Base-by-base conservation (phyloP, 2,329 filamentous ascomycete species). In the Aspergillus luchuensis region DNA sequence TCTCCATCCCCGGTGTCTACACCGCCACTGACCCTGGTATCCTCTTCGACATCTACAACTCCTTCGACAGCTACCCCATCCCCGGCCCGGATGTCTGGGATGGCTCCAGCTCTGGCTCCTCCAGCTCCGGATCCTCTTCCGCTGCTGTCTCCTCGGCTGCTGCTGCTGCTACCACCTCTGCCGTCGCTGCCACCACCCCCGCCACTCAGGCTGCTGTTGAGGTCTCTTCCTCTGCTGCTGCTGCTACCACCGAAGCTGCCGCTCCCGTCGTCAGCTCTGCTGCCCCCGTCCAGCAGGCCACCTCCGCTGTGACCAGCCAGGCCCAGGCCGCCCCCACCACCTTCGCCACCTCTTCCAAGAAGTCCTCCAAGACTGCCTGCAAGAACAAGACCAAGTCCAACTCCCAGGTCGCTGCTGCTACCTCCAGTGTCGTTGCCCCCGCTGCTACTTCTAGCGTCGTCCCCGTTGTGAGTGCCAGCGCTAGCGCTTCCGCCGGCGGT, bases 51-150 rank as follows among this genome's bases (percentile, higher is more conserved):
- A 53, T 68, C 33, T 68, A 68, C 64, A 38, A 15, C 57, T 17
- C 43, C n/a, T 66, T 67, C 58, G 49, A 56, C 39, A 62, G 55
- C 61, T 68, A 68, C 57, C 59, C 63, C 21, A 67, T 68, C 45
- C 66, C 66, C 45, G 66, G 66, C 58, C 66, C 66, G 36, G 61
- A 58, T 36, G 63, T 68, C 63, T 68, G 66, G 66, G 60, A 66
- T 51, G 66, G 66, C 25, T 25, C 61, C n/a, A 58, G 60, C 45
- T 62, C 64, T 45, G 64, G 62, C 36, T 59, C 58, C 23, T 33
- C 39, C 38, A 58, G 59, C 50, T 56, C 57, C 38, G 39, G 60
- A 38, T 30, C 60, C 19, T 21, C 56, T 17, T 47, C 55, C 2
- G 41, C 49, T 21, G 25, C 59, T 15, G 30, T 61, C 30, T 36